Evolutionary conservation across 805 yeast species (phyloP).

Genomic region (Brettanomyces sp.): DNA sequence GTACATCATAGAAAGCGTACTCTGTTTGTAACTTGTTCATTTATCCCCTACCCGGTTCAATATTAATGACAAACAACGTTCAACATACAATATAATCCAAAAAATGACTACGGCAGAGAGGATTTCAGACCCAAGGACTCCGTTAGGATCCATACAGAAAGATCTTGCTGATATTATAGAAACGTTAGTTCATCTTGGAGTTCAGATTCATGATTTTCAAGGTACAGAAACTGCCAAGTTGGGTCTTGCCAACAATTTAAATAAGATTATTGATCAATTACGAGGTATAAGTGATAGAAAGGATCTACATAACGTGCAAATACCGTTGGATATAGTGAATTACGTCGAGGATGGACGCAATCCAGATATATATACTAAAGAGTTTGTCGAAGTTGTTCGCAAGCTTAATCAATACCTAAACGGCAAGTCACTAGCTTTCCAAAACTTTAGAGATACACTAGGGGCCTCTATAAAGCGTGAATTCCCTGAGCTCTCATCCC

Average conservation of each 20-base stretch:
- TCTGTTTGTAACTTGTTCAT: too few species aligned
- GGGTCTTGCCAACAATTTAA: constrained; percentile 39
- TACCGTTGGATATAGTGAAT: constrained; percentile 79
- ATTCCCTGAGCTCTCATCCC: constrained; percentile 63
- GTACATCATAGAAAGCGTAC: too few species aligned
- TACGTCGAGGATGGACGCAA: constrained; percentile 95
- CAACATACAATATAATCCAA: too few species aligned
- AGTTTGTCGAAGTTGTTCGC: constrained; percentile 89
- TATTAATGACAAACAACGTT: too few species aligned
- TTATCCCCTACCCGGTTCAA: too few species aligned
- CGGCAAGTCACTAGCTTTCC: constrained; percentile 65
- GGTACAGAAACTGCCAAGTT: constrained; percentile 76
- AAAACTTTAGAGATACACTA: constrained; percentile 48
- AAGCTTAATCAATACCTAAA: constrained; percentile 79
- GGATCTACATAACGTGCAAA: constrained; percentile 32
- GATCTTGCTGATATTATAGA: constrained; percentile 53
- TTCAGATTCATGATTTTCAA: constrained; percentile 86
- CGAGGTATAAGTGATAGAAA: constrained; percentile 23
- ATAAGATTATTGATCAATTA: constrained; percentile 29
- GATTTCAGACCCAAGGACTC: constrained; percentile 13
- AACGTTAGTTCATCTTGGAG: constrained; percentile 81
- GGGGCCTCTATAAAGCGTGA: constrained; percentile 64
- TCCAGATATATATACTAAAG: constrained; percentile 95
- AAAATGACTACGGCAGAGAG: constrained; percentile 23
- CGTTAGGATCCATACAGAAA: constrained; percentile 23